phyloP scores from a whole-genome alignment of 805 yeast genomes.

The Kuraishia floccosa region DNA sequence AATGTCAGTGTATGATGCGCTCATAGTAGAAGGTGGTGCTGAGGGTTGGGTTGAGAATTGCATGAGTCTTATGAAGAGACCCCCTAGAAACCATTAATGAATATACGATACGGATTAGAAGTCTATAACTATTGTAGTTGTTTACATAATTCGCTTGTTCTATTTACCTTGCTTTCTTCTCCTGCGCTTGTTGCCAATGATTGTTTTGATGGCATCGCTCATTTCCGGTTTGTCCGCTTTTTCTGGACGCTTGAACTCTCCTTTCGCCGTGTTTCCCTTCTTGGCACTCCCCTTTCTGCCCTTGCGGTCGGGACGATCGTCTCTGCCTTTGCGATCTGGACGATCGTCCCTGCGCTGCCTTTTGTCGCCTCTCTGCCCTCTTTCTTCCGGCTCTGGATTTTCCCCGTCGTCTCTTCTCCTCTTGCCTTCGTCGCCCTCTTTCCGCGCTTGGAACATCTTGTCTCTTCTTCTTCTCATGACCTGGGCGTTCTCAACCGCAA shows the following conservation, averaged over 20 bases:
- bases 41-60: constrained; percentile 84
- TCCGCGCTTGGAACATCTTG: constrained; percentile 8
- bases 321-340: constrained; percentile 5
- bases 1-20: constrained; percentile 41
- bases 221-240: constrained; percentile 22
- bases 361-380: constrained; percentile 1
- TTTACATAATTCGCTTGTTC: constrained; percentile 3
- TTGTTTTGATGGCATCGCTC: constrained; percentile 44
- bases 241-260: constrained; percentile 10
- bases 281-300: constrained; percentile 13
- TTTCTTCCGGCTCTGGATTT: constrained; percentile 1
- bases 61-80: constrained; percentile 54
- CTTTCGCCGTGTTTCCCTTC: constrained; percentile 35
- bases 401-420: constrained; percentile 12
- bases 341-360: background rate
- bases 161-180: constrained; percentile 38
- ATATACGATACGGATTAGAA: background rate
- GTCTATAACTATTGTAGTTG: background rate
- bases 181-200: constrained; percentile 62
- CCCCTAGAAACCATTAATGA: constrained; percentile 62
- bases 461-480: constrained; percentile 75
- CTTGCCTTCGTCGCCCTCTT: constrained; percentile 11
- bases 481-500: constrained; percentile 91
- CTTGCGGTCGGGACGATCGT: constrained; percentile 7
- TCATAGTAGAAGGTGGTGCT: constrained; percentile 78